A percentile compares a stretch with the other conserved stretches of the same genome.
Evolutionary conservation across 2,329 filamentous ascomycete species (phyloP).

Genomic region (Apiospora malaysiana): DNA sequence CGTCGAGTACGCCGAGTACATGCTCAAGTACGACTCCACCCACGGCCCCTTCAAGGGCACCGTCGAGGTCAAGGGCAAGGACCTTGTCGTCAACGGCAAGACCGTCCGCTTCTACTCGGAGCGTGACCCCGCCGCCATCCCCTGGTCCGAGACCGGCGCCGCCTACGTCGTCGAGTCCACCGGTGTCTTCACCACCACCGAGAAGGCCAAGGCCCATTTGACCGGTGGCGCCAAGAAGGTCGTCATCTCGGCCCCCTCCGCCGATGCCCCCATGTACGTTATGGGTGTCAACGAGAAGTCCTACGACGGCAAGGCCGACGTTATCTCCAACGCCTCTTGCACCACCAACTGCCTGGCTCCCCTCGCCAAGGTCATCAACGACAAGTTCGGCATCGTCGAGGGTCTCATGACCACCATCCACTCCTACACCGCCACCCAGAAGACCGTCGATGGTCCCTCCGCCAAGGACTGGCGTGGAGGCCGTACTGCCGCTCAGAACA

Average conservation of each 20-base stretch:
- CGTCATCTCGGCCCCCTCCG: constrained; percentile 88
- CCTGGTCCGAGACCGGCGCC: constrained; percentile 86
- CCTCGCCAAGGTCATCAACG: constrained; percentile 98
- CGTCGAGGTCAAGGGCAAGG: constrained; percentile 72
- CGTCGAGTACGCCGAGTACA: constrained; percentile 96
- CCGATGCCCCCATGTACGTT: constrained; percentile 99
- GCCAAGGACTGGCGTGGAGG: constrained; percentile 99
- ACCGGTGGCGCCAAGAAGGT: constrained; percentile 98
- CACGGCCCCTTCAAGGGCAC: constrained; percentile 97
- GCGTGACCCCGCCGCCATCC: constrained; percentile 87
- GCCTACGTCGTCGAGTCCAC: constrained; percentile 97
- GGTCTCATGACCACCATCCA: constrained; percentile 99
- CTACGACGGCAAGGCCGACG: constrained; percentile 88
- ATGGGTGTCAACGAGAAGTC: constrained; percentile 97
- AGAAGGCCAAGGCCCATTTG: constrained; percentile 94
- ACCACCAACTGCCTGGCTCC: constrained; percentile 99
- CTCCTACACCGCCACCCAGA: constrained; percentile 99
- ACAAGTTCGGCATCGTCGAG: constrained; percentile 97
- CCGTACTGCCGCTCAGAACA: constrained; percentile 98
- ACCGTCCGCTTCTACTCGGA: constrained; percentile 92
- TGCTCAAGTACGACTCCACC: constrained; percentile 99
- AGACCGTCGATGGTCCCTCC: constrained; percentile 98
- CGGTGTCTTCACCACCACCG: constrained; percentile 98
- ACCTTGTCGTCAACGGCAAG: constrained; percentile 93
- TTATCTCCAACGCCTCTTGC: constrained; percentile 99